Evolutionary conservation across 2,329 filamentous ascomycete genomes (phyloP), one percentile per base, ranked within the genome.

Genomic region (Sporothrix dimorphospora): DNA sequence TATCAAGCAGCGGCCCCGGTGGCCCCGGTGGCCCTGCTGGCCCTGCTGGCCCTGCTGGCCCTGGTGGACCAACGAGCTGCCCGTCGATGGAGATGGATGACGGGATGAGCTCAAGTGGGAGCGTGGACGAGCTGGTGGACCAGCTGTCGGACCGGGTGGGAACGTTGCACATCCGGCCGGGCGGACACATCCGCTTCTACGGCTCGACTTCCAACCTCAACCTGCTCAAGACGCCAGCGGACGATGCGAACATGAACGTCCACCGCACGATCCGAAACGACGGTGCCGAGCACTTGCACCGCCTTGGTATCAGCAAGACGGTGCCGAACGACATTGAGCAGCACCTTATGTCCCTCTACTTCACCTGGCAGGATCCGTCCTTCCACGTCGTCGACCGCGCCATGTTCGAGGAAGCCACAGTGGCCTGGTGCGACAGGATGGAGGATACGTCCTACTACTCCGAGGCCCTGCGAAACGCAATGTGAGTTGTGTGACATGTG

Each of bases 311-410:
- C 14, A 80, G 80, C 21, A 81, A 83, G 73, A 71, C 78, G 4
- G 81, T 84, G 19, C 80, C 82, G 42, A 78, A 79, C 24, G 79
- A 77, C 4, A 74, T 85, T 6, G 83, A 84, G 70, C 79, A 81
- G 38, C 84, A 85, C 75, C 79, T 85, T 1, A 78, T 83, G 6
- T 79, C 81, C 45, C 78, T 85, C 0, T 85, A 82, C 71, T 85
- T 85, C 71, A 80, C 82, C 1, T 85, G 84, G 83, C 82, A 85
- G 74, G 84, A 85, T 63, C 79, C 83, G 6, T 81, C 81, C 55
- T 81, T 82, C 61, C 82, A 84, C 61, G 80, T 84, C 1, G 82
- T 85, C 2, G 82, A 85, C 70, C 80, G 81, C 57, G 79, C 81
- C 5, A 76, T 79, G 73, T 79, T 75, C 66, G 71, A 73, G 70